phyloP scores from a whole-genome alignment of 2,329 filamentous ascomycete species.

The Venturiaceae sp. region DNA sequence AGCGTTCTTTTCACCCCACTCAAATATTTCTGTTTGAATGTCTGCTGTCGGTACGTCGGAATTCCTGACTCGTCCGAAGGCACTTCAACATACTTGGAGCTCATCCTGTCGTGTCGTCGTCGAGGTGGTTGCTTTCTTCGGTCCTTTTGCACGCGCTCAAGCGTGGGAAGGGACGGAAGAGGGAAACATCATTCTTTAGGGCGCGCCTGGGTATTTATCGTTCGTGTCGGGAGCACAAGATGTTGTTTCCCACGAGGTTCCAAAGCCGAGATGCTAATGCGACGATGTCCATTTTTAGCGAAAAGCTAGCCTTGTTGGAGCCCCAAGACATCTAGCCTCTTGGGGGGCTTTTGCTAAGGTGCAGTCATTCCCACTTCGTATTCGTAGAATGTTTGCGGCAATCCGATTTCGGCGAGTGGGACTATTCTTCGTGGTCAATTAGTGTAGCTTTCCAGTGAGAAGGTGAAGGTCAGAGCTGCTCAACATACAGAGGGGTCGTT shows the following conservation, averaged over 20 bases:
- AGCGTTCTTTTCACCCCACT: neutral
- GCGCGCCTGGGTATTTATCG: neutral
- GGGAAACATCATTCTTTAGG: neutral
- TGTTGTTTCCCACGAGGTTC: neutral
- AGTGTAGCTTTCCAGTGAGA: too few species aligned
- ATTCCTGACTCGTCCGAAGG: neutral
- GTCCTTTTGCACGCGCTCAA: neutral
- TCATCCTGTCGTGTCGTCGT: neutral
- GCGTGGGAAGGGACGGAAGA: neutral
- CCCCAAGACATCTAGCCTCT: neutral
- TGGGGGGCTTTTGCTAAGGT: too few species aligned
- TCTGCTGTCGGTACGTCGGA: neutral
- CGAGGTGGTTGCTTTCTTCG: too few species aligned
- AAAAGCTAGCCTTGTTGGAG: neutral
- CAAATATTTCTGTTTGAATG: neutral
- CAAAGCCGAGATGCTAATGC: neutral
- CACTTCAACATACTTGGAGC: neutral
- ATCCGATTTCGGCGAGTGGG: too few species aligned
- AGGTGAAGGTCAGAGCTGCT: too few species aligned
- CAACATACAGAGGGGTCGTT: too few species aligned
- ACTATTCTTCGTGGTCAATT: too few species aligned
- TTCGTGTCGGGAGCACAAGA: neutral
- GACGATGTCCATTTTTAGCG: neutral
- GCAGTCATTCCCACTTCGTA: too few species aligned
- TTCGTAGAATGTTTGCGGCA: too few species aligned